Percentiles rank a stretch among this genome's conserved stretches.
These are phyloP conservation scores for Fremontodendron californicum DNA, from an alignment of 345 rosid species.

Conservation along the genomic window DNA sequence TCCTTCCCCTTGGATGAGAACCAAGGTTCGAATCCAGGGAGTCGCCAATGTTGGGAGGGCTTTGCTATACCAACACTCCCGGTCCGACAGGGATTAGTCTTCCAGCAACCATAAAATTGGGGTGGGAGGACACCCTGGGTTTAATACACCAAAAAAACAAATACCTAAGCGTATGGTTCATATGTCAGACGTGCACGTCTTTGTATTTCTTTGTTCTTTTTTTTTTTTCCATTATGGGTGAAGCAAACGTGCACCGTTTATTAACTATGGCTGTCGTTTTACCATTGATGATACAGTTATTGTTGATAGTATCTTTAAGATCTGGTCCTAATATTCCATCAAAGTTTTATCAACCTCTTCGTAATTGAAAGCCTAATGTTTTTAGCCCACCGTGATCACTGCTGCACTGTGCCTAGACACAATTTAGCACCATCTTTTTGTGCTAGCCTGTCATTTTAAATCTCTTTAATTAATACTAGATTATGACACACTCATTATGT, in stretches of 20 bases:
- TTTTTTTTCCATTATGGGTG: constrained; percentile 10
- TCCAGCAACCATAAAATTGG: too few species aligned
- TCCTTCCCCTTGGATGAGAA: too few species aligned
- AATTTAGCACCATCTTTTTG: constrained; percentile 1
- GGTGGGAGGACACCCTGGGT: too few species aligned
- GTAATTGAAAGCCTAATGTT: not conserved
- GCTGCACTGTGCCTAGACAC: not conserved
- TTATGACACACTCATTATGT: too few species aligned
- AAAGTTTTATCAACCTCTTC: not conserved
- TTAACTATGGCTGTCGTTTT: not conserved
- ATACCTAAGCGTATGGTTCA: constrained; percentile 27
- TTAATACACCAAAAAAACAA: too few species aligned
- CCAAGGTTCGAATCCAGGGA: too few species aligned
- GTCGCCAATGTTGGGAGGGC: too few species aligned
- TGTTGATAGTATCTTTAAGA: constrained; percentile 16
- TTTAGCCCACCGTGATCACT: not conserved
- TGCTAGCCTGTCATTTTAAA: not conserved
- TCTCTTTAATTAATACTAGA: not conserved
- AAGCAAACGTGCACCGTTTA: constrained; percentile 34
- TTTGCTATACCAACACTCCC: too few species aligned
- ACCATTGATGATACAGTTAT: not conserved
- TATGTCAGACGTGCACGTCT: constrained; percentile 44
- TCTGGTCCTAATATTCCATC: constrained; percentile 24
- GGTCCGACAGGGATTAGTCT: too few species aligned
- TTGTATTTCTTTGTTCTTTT: not conserved